Evolutionary conservation across 257 asterid genomes (phyloP), one percentile per base, ranked within the genome.

Genomic region (Solanum peruvianum): DNA sequence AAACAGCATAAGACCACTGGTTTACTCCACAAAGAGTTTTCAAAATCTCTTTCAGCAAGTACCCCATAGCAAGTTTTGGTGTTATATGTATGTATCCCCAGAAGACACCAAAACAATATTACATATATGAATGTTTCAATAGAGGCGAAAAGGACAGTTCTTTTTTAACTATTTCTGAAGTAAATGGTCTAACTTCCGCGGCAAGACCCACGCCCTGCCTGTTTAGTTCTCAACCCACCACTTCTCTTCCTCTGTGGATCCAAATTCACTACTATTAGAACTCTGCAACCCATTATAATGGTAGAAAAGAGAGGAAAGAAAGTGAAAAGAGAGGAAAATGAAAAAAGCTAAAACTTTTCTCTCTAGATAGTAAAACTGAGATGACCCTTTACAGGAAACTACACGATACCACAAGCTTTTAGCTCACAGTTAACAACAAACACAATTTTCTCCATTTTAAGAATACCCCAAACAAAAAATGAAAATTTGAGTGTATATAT

Each of bases 181-280:
- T 25, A 81, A 87, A 45, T 23, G 13, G 89, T 88, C 99, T 96
- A 96, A 95, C 99, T 95, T 90, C 99, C 99, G 85, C 99, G 90
- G 91, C 98, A 96, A 92, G 99, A 96, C n/a, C 98, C 98, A 75
- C 99, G 95, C 60, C 99, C 99, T 83, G 99, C 99, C 83, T 96
- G 99, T 92, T 95, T 94, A 15, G 99, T 94, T 92, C 99, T 93
- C 92, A 96, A 90, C 49, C 99, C 99, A 91, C 98, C 98, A 88
- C 98, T 94, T 84, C 97, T 93, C 87, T 92, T 93, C 90, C 99
- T 95, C 90, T 89, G 95, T 86, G 98, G 99, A 91, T 95, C 99
- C 98, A 96, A 92, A 89, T 88, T 95, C 62, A 89, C 94, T 20
- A 92, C 89, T 88, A 89, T 41, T 88, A 87, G 87, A 83, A 88